These are phyloP conservation scores for Sclerotinia nivalis DNA, from an alignment of 2,329 filamentous ascomycete genomes.

Conservation along the genomic window DNA sequence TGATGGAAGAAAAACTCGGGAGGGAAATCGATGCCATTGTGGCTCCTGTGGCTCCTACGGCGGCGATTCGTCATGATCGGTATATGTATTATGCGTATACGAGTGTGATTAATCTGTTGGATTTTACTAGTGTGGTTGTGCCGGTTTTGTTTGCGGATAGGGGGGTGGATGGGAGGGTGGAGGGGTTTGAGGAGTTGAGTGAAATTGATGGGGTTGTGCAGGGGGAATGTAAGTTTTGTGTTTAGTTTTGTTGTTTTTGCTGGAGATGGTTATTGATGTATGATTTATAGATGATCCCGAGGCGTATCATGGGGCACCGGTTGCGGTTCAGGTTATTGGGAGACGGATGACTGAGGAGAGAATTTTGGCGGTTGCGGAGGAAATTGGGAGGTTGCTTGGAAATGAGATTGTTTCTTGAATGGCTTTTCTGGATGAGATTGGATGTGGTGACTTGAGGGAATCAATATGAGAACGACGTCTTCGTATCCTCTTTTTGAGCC, in stretches of 20 bases:
- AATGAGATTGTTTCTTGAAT: constrained; percentile 35
- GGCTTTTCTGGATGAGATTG: background rate
- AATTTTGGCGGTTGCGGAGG: constrained; percentile 42
- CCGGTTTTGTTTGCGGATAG: constrained; percentile 48
- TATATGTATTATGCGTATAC: constrained; percentile 36
- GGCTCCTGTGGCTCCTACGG: constrained; percentile 40
- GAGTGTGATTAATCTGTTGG: constrained; percentile 35
- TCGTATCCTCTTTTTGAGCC: too few species aligned
- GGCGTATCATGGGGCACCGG: constrained; percentile 36
- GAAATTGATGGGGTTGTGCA: constrained; percentile 34
- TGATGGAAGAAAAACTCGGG: constrained; percentile 35
- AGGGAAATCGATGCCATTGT: constrained; percentile 42
- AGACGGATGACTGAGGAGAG: constrained; percentile 37
- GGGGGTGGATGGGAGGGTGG: constrained; percentile 38
- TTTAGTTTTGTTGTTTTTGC: background rate
- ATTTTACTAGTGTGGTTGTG: constrained; percentile 45
- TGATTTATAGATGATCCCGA: constrained; percentile 33
- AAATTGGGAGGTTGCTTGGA: constrained; percentile 42
- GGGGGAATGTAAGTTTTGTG: constrained; percentile 34
- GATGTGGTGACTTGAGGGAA: background rate
- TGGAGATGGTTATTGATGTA: constrained; percentile 29
- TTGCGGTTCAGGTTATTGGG: constrained; percentile 37
- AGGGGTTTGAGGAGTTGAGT: constrained; percentile 29
- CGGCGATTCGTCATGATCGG: constrained; percentile 38
- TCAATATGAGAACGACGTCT: background rate